Base-by-base conservation (phyloP, 2,329 filamentous ascomycete species). In the Dactylellina drechsleri region DNA sequence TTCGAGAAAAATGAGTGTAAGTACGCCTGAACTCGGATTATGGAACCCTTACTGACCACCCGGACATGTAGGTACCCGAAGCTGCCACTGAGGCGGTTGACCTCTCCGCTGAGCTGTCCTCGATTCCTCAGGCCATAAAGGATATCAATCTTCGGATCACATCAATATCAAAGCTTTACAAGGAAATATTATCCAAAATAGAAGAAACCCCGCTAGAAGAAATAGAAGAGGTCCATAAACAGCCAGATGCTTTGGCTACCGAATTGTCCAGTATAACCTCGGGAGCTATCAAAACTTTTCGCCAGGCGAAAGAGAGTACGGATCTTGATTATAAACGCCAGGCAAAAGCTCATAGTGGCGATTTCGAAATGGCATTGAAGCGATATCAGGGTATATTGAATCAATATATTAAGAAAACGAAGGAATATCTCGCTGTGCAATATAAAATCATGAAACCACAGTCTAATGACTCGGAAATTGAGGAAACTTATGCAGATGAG, bases 331-430 rank as follows among this genome's bases (percentile, higher is more conserved):
- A 59, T 15, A 59, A 47, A 18, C 36, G 40, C 7, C 36, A 47
- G 20, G 56, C 56, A 28, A 59, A 59, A 28, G 2, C 13, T 15
- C 18, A 59, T n/a, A 47, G 36, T 31, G 56, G 16, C 1, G 56
- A 59, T 13, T 59, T 59, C 26, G 56, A 59, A 47, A 59, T 59
- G 56, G 56, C 56, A 6, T 28, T 59, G 56, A 59, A 59, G 18
- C 56, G 56, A 6, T 59, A 59, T 20, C 56, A 59, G 13, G 56
- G 56, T 15, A 47, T 59, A 12, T 20, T 59, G n/a, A 16, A 16
- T n/a, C 36, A 45, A 13, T 59, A 59, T 20, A 47, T 59, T 7
- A 59, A 59, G 40, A 59, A 59, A 47, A 47, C 56, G 13, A 28
- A 28, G 12, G 56, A 59, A 47, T 2, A 18, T 5, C 40, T 59